phyloP scores from a whole-genome alignment of 345 rosid species.

The Rhizophora apiculata region DNA sequence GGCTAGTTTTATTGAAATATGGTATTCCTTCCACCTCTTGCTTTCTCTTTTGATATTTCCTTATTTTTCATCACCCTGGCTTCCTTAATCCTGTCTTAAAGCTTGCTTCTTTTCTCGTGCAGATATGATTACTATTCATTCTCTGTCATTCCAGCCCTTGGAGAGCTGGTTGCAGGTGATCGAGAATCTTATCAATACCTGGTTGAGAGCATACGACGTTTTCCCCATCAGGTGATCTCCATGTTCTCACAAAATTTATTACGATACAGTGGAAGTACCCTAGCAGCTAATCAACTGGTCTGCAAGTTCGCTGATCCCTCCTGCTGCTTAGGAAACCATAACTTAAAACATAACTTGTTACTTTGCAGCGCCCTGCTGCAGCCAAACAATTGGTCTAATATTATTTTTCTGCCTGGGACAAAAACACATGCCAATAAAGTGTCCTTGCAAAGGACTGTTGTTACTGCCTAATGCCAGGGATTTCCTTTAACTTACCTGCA shows the following conservation, averaged over 20 bases:
- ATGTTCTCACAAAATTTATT: background rate
- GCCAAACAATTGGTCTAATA: no score
- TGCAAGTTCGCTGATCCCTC: no score
- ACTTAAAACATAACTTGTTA: no score
- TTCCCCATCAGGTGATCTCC: slow-evolving; percentile 56
- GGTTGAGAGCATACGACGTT: slow-evolving; percentile 89
- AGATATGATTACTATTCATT: slow-evolving; percentile 88
- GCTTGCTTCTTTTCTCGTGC: slow-evolving; percentile 21
- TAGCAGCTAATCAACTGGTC: no score
- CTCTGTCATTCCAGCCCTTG: slow-evolving; percentile 73
- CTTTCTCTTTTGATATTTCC: background rate
- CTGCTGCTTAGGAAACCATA: no score
- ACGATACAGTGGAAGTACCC: no score
- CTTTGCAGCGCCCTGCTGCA: no score
- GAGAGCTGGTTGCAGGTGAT: slow-evolving; percentile 81
- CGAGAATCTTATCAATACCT: slow-evolving; percentile 82
- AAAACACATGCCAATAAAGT: no score
- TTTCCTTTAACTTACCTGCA: no score
- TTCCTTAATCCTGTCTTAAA: background rate
- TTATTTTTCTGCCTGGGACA: no score
- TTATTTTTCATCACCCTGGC: background rate
- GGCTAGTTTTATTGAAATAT: background rate
- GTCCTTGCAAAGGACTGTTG: no score
- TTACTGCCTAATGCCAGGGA: no score
- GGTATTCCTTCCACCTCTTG: background rate